phyloP scores from a whole-genome alignment of 1,284 basidiomycete genomes.

The Exobasidium cylindrosporum region DNA sequence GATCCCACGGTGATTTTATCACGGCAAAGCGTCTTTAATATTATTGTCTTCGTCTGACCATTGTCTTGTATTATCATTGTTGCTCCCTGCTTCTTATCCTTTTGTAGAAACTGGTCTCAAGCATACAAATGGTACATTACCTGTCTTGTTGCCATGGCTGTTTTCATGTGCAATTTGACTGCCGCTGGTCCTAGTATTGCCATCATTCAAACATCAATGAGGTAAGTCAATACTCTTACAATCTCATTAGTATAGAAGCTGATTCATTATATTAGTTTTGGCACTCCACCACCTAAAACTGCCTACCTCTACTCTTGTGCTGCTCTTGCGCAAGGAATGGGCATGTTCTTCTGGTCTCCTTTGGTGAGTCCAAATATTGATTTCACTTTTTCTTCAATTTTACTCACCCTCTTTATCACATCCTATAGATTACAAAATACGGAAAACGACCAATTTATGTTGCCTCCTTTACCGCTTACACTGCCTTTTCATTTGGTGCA shows the following conservation, averaged over 20 bases:
- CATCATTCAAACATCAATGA: constrained; percentile 14
- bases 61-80: background rate
- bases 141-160: constrained; percentile 15
- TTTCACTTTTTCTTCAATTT: too few relatives aligned
- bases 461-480: constrained; percentile 14
- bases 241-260: background rate
- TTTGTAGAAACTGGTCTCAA: constrained; percentile 20
- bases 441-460: constrained; percentile 24
- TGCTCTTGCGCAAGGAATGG: constrained; percentile 16
- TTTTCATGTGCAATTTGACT: constrained; percentile 16
- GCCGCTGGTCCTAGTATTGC: constrained; percentile 20
- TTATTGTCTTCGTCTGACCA: background rate
- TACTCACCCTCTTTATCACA: too few relatives aligned
- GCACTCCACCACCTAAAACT: constrained; percentile 10
- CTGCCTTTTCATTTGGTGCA: constrained; percentile 7
- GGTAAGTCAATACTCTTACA: background rate
- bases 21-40: background rate
- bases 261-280: background rate
- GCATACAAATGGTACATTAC: constrained; percentile 25
- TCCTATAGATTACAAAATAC: constrained; percentile 13
- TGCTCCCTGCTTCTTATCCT: background rate
- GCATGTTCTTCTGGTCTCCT: constrained; percentile 23
- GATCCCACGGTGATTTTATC: too few relatives aligned
- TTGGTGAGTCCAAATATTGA: background rate
- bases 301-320: constrained; percentile 19